Percentiles rank a stretch among this genome's conserved stretches.
Evolutionary conservation across 768 basidiomycete genomes (phyloP).

Genomic region (Rhodotorula taiwanensis): DNA sequence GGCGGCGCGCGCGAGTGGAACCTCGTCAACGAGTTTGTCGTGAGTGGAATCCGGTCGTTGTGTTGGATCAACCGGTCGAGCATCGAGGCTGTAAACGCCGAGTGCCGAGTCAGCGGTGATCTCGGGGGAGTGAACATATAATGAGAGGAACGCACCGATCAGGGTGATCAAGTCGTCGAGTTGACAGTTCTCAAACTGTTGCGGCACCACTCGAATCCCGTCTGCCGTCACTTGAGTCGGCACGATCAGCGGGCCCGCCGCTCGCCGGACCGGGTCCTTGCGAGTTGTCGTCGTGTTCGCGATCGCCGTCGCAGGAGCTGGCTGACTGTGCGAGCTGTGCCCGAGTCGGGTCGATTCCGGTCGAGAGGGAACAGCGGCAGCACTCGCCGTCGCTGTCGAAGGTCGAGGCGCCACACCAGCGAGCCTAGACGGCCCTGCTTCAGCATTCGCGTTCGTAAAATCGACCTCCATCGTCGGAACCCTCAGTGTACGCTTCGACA

Average conservation of each 20-base stretch:
- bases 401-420: neutral
- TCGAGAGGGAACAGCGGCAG: no score
- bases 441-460: slow-evolving; percentile 18
- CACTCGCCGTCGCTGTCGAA: neutral
- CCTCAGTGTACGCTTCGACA: no score
- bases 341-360: no score
- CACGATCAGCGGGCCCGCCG: slow-evolving; percentile 16
- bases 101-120: neutral
- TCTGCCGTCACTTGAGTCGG: slow-evolving; percentile 17
- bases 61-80: slow-evolving; percentile 85
- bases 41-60: slow-evolving; percentile 91
- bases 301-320: neutral
- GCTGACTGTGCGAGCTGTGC: no score
- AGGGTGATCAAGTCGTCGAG: slow-evolving; percentile 78
- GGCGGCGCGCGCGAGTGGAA: slow-evolving; percentile 94
- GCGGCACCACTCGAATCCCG: slow-evolving; percentile 52
- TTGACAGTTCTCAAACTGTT: slow-evolving; percentile 73
- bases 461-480: neutral
- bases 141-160: slow-evolving; percentile 57
- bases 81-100: slow-evolving; percentile 51
- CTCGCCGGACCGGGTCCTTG: neutral
- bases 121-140: neutral
- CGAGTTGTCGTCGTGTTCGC: neutral
- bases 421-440: slow-evolving; percentile 2
- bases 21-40: slow-evolving; percentile 81